Percentiles rank a stretch among this genome's conserved stretches.
Evolutionary conservation across 345 rosid species (phyloP).

Genomic region (Noccaea caerulescens): DNA sequence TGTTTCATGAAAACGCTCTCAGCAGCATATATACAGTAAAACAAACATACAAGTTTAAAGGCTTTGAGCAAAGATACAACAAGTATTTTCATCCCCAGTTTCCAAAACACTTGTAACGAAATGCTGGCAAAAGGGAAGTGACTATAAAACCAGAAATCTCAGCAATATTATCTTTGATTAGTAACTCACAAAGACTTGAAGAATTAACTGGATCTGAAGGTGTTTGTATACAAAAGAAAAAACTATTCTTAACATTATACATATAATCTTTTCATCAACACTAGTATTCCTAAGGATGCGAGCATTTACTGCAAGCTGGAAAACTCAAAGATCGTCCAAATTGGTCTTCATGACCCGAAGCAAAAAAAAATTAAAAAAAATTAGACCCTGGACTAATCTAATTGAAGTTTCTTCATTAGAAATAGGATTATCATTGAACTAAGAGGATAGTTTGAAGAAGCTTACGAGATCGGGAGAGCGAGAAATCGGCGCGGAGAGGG

Average conservation of each 20-base stretch:
- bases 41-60: background rate
- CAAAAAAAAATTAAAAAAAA: background rate
- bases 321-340: background rate
- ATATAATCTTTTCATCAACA: too few species aligned
- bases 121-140: too few species aligned
- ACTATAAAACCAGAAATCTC: too few species aligned
- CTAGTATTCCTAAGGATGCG: too few species aligned
- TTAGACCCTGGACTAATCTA: background rate
- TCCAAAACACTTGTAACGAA: too few species aligned
- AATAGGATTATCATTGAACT: background rate
- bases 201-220: too few species aligned
- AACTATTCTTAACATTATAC: too few species aligned
- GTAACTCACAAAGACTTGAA: too few species aligned
- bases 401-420: background rate
- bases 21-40: background rate
- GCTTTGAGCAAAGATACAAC: background rate
- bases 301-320: background rate
- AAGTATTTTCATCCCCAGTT: too few species aligned
- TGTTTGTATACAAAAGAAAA: too few species aligned
- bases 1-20: slow-evolving; percentile 10
- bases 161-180: too few species aligned
- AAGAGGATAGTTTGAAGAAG: background rate
- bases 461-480: slow-evolving; percentile 22
- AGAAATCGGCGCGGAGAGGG: slow-evolving; percentile 3
- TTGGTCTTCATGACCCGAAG: background rate